Evolutionary conservation across 352 stramenopile genomes (phyloP).

Genomic region (Halophytophthora batemanensis): DNA sequence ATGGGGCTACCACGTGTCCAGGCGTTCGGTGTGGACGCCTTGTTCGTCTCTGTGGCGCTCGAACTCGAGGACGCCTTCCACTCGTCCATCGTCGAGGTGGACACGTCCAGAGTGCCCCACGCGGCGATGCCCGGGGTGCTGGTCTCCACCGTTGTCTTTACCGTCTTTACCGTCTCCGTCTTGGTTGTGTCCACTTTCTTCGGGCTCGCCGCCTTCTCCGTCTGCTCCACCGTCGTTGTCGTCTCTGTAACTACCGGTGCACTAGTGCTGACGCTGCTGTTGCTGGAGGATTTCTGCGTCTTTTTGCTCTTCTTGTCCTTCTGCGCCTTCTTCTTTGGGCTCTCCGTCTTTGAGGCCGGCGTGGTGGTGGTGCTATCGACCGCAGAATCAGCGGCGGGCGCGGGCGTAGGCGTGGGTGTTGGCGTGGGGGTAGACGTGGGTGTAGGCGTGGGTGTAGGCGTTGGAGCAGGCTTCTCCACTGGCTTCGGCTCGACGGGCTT

Average conservation of each 20-base stretch:
- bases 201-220: slow-evolving; percentile 33
- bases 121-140: slow-evolving; percentile 38
- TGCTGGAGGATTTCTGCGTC: slow-evolving; percentile 20
- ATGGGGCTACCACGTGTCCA: slow-evolving; percentile 64
- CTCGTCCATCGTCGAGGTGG: slow-evolving; percentile 54
- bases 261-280: slow-evolving; percentile 2
- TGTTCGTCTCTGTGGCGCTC: slow-evolving; percentile 45
- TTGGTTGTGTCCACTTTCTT: slow-evolving; percentile 33
- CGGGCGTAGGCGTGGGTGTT: slow-evolving; percentile 7
- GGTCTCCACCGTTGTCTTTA: slow-evolving; percentile 35
- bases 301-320: slow-evolving; percentile 43
- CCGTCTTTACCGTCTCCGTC: slow-evolving; percentile 31
- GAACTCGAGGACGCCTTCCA: slow-evolving; percentile 42
- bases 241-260: slow-evolving; percentile 23
- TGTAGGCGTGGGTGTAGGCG: slow-evolving; percentile 8
- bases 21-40: slow-evolving; percentile 52
- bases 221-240: slow-evolving; percentile 23
- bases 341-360: slow-evolving; percentile 16
- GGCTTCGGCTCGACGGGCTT: slow-evolving; percentile 28
- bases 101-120: slow-evolving; percentile 70
- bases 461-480: slow-evolving; percentile 6
- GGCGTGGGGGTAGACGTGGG: slow-evolving; percentile 13
- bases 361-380: slow-evolving; percentile 1
- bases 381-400: slow-evolving; percentile 6
- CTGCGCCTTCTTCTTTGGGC: slow-evolving; percentile 48